Evolutionary conservation across 257 asterid genomes (phyloP).

Genomic region (Plantago major): DNA sequence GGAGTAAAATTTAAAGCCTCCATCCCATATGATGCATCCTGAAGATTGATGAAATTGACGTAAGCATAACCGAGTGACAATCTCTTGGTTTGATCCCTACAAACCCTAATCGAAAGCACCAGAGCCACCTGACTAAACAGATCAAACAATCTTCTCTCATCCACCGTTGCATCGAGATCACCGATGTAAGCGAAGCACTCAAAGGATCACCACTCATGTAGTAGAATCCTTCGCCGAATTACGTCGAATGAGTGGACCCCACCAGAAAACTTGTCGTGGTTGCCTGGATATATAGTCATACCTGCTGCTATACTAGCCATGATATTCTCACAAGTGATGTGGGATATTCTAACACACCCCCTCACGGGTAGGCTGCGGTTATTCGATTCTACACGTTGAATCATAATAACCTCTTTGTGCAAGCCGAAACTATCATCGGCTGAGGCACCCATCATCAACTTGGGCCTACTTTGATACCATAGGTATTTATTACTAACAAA

Average conservation of each 20-base stretch:
- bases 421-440: too few species aligned
- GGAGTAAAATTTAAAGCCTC: conserved; percentile 59
- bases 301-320: conserved; percentile 19
- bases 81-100: conserved; percentile 55
- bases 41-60: conserved; percentile 55
- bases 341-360: too few species aligned
- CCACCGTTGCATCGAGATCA: conserved; percentile 63
- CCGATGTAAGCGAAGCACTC: conserved; percentile 67
- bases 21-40: conserved; percentile 65
- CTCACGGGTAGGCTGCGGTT: too few species aligned
- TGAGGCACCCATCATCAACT: too few species aligned
- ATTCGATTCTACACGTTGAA: too few species aligned
- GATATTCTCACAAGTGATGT: too few species aligned
- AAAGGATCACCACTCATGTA: conserved; percentile 18
- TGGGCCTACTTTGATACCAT: too few species aligned
- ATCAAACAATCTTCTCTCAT: conserved; percentile 57
- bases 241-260: conserved; percentile 25
- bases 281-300: conserved; percentile 31
- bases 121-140: conserved; percentile 64
- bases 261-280: conserved; percentile 19
- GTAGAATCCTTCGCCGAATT: neutral
- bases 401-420: too few species aligned
- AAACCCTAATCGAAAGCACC: conserved; percentile 65
- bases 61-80: conserved; percentile 73
- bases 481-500: too few species aligned